Base-by-base conservation (phyloP, 495 filamentous ascomycete species). In the Trichocladium uniseriatum region DNA sequence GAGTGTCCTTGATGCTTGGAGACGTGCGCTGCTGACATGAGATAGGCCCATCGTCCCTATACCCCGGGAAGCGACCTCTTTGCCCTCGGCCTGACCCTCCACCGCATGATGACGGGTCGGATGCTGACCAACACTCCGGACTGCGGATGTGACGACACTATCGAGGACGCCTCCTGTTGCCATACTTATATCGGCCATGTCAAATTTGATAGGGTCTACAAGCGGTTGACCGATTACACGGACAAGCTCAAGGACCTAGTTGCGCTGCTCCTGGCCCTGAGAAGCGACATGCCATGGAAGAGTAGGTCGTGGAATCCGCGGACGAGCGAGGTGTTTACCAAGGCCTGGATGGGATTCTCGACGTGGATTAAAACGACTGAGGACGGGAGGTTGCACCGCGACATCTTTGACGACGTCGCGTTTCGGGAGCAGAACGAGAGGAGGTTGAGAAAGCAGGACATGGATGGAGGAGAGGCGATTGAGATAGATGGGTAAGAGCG, bases 61-160 rank as follows among this genome's bases (percentile, higher is more conserved):
- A 62, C 65, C 2, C 52, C 43, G 18, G 60, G 62, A 15, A 53
- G 48, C 28, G 70, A 73, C 21, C 52, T 70, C 22, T 68, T 52
- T 32, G 55, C 57, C 14, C 55, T 73, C 3, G 70, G 67, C 24
- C 52, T 52, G 10, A 42, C 66, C 20, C 51, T 73, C 38, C 69
- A 60, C 52, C 51, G 40, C 11, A 71, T 73, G 69, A 70, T 71
- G 66, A 53, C 42, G 4, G 62, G 64, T 11, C 48, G 48, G 5
- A 27, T 52, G 4, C 51, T 62, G 11, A 55, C 60, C 1, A 27
- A 52, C 6, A 45, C 49, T 5, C 65, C 64, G 41, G 53, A 65
- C 14, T 56, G 60, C 51, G 48, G 36, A 10, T 59, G 57, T 19
- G 11, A 44, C n/a, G 42, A 36, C 1, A 39, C 44, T 8, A 27